Evolutionary conservation across 129 eudicot genomes (phyloP), one percentile per base, ranked within the genome.

Genomic region (Helianthus annuus): DNA sequence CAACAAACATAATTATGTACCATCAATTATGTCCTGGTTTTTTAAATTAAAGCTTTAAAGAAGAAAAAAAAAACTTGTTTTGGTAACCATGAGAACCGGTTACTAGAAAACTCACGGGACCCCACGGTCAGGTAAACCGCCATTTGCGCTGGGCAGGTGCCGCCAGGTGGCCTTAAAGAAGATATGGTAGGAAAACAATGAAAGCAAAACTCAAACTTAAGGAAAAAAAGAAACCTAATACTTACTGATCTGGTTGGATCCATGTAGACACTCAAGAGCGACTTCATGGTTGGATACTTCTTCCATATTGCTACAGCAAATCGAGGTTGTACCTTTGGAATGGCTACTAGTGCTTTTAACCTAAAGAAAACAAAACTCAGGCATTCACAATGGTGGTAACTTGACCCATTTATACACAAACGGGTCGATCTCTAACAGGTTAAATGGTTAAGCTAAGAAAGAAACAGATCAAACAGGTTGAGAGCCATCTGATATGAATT

Each of bases 261-360:
- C 97, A 93, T 85, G 84, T 93, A 93, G 39, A 87, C 84, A 58
- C 69, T 77, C 74, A 90, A 73, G 66, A 93, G 97, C 51, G 98
- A 90, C 81, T 84, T 90, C 98, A 94, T 87, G 48, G 97, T 94
- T 6, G 96, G 96, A 76, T 90, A 94, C 72, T 85, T 90, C 77
- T 87, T 94, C 89, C 86, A 82, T 67, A 94, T 87, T 42, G 98
- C 92, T 42, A 90, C 64, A 53, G 98, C 97, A 66, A 84, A 85
- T 72, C 96, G 92, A 34, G 98, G 98, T 74, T 90, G 91, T 59
- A 94, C 96, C 86, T 94, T 94, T 15, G 97, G 98, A 40, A 94
- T 94, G 54, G 96, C 92, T 53, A 94, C 66, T 83, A 94, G 69
- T 69, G 93, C 92, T 73, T 94, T 94, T 72, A 89, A 83, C 96